Evolutionary conservation across 192 early-diverging fungal species (phyloP), one percentile per base, ranked within the genome.

Genomic region (Paraglomus brasilianum): DNA sequence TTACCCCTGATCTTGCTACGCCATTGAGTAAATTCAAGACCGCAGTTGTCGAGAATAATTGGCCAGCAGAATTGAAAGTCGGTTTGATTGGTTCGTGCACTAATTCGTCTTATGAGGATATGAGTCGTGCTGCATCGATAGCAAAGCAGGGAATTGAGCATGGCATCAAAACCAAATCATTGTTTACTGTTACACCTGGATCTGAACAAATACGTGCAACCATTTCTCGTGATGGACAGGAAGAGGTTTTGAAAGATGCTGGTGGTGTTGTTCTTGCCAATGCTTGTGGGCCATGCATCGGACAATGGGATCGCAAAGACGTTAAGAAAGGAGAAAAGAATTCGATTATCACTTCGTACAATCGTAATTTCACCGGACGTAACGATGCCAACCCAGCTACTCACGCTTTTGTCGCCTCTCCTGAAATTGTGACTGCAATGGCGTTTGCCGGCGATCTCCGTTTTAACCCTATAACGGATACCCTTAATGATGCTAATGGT

Each of bases 321-420:
- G 85, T 95, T 72, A 89, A 91, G 85, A 95, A 96, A 88, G 95
- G 95, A 75, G 91, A 92, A 58, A 90, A 91, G 82, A 98, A 98
- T 90, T 92, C 93, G 17, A 98, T 98, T 82, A 86, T 98, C 79
- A 98, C 94, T 76, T 96, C 95, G 53, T 98, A 96, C 86, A 98
- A 98, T 90, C 91, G 96, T 80, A 98, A 98, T 90, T 98, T 98
- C 80, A 96, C 94, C 59, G 96, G 92, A 64, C 93, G 96, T 88
- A 98, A 98, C 85, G 96, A 98, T 80, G 93, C 91, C 75, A 96
- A 96, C 90, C 94, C 96, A 47, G 85, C 88, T 68, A 98, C 96
- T 68, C 94, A 96, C 79, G 91, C 91, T 72, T 98, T 98, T 74
- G 94, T 98, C 56, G 89, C 96, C 73, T 92, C 89, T 41, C 96